Evolutionary conservation across 345 rosid species (phyloP).

Genomic region (Populus simonii): DNA sequence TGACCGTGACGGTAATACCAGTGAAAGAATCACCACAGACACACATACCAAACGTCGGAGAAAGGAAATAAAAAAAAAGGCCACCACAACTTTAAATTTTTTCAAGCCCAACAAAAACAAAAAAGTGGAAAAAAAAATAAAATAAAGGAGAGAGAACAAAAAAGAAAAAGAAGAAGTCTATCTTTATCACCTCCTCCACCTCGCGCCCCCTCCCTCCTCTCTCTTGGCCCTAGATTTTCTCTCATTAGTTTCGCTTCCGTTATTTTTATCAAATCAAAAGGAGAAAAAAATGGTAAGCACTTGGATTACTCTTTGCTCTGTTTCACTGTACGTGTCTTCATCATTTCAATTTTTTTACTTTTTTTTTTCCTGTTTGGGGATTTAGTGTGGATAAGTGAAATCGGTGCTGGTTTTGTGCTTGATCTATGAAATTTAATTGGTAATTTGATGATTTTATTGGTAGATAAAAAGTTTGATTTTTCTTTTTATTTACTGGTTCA

Average conservation of each 20-base stretch:
- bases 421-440: constrained; percentile 3
- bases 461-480: neutral
- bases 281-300: constrained; percentile 36
- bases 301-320: neutral
- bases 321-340: neutral
- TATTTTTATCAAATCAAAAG: constrained; percentile 5
- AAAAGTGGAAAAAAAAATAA: neutral
- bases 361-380: neutral
- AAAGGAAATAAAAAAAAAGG: neutral
- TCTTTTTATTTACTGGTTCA: neutral
- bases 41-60: constrained; percentile 5
- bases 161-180: neutral
- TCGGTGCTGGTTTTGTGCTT: neutral
- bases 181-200: constrained; percentile 8
- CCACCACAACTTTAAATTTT: neutral
- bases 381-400: neutral
- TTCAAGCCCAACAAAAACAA: neutral
- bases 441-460: too few relatives aligned
- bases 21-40: neutral
- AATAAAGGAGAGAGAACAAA: neutral
- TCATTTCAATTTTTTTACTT: neutral
- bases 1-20: neutral
- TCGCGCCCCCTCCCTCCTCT: neutral
- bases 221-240: constrained; percentile 41
- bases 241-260: constrained; percentile 18